Evolutionary conservation across 768 basidiomycete species (phyloP).

Genomic region (Suillus fuscotomentosus): DNA sequence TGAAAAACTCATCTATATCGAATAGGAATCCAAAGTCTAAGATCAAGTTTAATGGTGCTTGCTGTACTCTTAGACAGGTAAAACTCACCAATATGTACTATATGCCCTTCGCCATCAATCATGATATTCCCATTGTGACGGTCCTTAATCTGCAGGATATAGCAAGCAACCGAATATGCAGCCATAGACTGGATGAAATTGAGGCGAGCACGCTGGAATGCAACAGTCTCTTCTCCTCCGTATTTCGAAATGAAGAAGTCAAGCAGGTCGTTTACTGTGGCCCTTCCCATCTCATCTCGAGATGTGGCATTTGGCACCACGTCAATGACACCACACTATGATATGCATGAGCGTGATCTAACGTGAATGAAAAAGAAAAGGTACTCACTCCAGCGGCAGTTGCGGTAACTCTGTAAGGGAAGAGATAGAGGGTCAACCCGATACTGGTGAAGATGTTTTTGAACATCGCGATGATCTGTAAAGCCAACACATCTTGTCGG

Average conservation of each 20-base stretch:
- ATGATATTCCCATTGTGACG: constrained; percentile 99
- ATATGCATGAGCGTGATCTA: background rate
- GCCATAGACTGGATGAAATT: constrained; percentile 99
- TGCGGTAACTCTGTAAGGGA: constrained; percentile 95
- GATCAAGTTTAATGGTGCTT: background rate
- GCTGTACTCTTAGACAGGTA: background rate
- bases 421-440: constrained; percentile 88
- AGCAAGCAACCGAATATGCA: constrained; percentile 97
- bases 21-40: constrained; percentile 96
- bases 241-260: constrained; percentile 95
- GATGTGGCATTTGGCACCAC: constrained; percentile 98
- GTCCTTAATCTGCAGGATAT: constrained; percentile 98
- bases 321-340: constrained; percentile 95
- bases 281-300: constrained; percentile 98
- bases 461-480: constrained; percentile 99
- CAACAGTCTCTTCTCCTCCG: constrained; percentile 82
- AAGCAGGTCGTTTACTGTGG: constrained; percentile 94
- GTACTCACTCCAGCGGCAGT: constrained; percentile 88
- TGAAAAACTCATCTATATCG: constrained; percentile 91
- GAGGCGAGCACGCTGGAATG: constrained; percentile 89
- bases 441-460: constrained; percentile 93
- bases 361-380: constrained; percentile 2
- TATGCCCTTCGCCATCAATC: constrained; percentile 98
- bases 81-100: constrained; percentile 86
- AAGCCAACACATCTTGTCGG: constrained; percentile 94